Evolutionary conservation across 306 rosid genomes (phyloP).

Genomic region (Gynostemma pentaphyllum): DNA sequence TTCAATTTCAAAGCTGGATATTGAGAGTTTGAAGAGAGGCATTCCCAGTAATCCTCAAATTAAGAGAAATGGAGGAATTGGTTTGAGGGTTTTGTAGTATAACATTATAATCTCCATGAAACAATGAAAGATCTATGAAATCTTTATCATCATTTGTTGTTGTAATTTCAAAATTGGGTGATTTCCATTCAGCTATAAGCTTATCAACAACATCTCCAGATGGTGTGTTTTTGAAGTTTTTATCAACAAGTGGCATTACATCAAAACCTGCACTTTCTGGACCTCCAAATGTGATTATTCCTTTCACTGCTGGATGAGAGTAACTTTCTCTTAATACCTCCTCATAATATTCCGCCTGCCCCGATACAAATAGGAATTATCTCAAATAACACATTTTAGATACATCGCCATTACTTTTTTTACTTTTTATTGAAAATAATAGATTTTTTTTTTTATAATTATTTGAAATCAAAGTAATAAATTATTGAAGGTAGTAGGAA

Average conservation of each 20-base stretch:
- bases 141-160: conserved; percentile 52
- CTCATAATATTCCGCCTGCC: conserved; percentile 55
- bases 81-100: conserved; percentile 34
- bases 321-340: conserved; percentile 56
- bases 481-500: too few species aligned
- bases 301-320: conserved; percentile 60
- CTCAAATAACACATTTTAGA: too few species aligned
- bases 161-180: conserved; percentile 16
- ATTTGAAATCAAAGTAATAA: too few species aligned
- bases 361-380: neutral
- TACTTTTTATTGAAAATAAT: too few species aligned
- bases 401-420: too few species aligned
- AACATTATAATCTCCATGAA: conserved; percentile 67
- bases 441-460: too few species aligned
- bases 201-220: conserved; percentile 68
- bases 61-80: conserved; percentile 23
- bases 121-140: conserved; percentile 32
- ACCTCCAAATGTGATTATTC: conserved; percentile 69
- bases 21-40: conserved; percentile 18
- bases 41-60: conserved; percentile 33
- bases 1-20: conserved; percentile 28
- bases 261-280: conserved; percentile 54
- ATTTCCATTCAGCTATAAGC: conserved; percentile 54
- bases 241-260: conserved; percentile 30
- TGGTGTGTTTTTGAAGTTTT: conserved; percentile 43